phyloP scores from a whole-genome alignment of 2,329 filamentous ascomycete species.

The Trichophyton verrucosum region DNA sequence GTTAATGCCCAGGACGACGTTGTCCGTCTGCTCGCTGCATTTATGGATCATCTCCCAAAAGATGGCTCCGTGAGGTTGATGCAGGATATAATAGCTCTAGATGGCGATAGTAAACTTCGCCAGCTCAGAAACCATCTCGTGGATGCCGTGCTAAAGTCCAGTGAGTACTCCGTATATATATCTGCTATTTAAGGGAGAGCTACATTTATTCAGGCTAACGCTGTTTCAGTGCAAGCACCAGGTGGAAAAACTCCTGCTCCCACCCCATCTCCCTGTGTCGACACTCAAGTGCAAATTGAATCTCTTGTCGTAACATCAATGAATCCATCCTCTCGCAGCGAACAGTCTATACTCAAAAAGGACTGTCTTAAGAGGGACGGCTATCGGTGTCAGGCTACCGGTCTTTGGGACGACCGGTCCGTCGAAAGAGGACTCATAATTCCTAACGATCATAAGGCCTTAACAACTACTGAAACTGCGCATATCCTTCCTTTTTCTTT shows the following conservation, averaged over 20 bases:
- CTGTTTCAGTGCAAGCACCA: background rate
- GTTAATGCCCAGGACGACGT: too few relatives aligned
- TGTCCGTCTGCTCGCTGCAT: too few relatives aligned
- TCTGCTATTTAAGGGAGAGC: too few relatives aligned
- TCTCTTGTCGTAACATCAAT: background rate
- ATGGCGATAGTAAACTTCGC: too few relatives aligned
- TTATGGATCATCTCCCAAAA: too few relatives aligned
- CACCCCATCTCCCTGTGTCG: background rate
- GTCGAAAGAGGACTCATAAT: background rate
- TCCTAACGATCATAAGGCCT: background rate
- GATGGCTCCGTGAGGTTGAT: too few relatives aligned
- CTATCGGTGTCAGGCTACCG: background rate
- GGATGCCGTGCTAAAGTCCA: too few relatives aligned
- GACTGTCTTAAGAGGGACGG: background rate
- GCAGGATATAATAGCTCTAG: too few relatives aligned
- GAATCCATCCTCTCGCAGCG: background rate
- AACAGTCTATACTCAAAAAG: background rate
- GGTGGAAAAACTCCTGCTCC: background rate
- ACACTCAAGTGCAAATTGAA: background rate
- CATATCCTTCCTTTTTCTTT: background rate
- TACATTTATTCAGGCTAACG: too few relatives aligned
- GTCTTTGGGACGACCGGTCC: background rate
- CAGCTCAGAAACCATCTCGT: too few relatives aligned
- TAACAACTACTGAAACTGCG: background rate
- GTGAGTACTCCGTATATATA: too few relatives aligned